These are phyloP conservation scores for Pinus tabuliformis DNA, from an alignment of 75 land plant species.

Conservation along the genomic window DNA sequence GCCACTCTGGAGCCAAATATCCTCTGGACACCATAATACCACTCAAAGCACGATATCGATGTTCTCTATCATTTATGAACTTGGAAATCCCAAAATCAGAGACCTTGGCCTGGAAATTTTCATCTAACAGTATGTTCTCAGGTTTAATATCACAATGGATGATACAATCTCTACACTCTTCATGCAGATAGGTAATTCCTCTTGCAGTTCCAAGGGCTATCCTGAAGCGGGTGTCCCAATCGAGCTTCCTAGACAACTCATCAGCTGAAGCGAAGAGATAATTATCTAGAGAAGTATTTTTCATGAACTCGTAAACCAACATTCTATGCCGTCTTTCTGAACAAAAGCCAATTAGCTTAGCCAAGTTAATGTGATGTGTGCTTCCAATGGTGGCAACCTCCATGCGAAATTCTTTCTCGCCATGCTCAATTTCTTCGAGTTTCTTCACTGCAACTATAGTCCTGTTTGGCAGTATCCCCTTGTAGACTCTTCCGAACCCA, in stretches of 20 bases:
- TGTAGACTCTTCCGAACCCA: slow-evolving; percentile 79
- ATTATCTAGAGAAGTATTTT: slow-evolving; percentile 70
- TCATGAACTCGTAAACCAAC: slow-evolving; percentile 85
- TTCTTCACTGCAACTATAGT: slow-evolving; percentile 69
- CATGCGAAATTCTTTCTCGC: slow-evolving; percentile 83
- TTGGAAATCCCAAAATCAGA: slow-evolving; percentile 17
- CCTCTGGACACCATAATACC: slow-evolving; percentile 17
- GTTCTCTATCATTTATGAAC: background rate
- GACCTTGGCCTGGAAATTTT: slow-evolving; percentile 39
- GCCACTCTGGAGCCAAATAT: slow-evolving; percentile 35
- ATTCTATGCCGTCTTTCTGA: slow-evolving; percentile 69
- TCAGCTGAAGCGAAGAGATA: slow-evolving; percentile 19
- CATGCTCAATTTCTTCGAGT: slow-evolving; percentile 77
- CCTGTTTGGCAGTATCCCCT: slow-evolving; percentile 53
- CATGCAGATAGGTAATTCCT: slow-evolving; percentile 36
- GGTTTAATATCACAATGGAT: slow-evolving; percentile 47
- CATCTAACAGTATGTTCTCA: slow-evolving; percentile 36
- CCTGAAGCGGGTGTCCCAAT: slow-evolving; percentile 30
- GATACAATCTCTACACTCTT: slow-evolving; percentile 34
- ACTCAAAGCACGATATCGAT: slow-evolving; percentile 3
- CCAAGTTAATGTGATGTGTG: slow-evolving; percentile 86
- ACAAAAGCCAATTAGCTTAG: slow-evolving; percentile 79
- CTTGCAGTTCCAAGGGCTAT: slow-evolving; percentile 38
- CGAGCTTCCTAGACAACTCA: background rate
- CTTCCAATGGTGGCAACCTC: slow-evolving; percentile 84